Conservation (phyloP, 2,329 filamentous ascomycete genomes). For the Phoma herbarum region DNA sequence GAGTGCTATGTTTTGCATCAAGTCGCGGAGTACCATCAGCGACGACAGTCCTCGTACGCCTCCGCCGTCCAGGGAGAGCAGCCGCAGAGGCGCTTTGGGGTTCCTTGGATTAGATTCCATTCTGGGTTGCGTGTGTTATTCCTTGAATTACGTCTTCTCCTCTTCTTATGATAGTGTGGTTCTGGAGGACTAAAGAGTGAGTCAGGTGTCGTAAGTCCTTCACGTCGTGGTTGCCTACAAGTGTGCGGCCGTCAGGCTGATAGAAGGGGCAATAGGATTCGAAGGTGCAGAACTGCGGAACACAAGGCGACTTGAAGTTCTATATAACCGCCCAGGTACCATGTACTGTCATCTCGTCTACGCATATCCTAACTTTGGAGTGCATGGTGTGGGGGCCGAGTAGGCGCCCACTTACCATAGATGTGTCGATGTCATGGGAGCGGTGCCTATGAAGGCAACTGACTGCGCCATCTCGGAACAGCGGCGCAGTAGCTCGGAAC, state of each 20-base stretch:
- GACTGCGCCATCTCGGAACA: neutral
- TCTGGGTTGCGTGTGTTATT: neutral
- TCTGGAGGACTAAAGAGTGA: neutral
- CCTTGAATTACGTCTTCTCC: neutral
- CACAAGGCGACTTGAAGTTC: neutral
- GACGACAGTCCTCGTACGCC: conserved; percentile 9
- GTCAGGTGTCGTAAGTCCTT: neutral
- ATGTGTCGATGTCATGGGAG: neutral
- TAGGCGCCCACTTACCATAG: conserved; percentile 1
- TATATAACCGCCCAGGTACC: conserved; percentile 1
- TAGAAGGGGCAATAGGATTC: neutral
- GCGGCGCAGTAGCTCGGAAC: neutral
- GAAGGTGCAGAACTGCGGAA: neutral
- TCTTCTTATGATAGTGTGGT: neutral
- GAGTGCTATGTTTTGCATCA: conserved; percentile 51
- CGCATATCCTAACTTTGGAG: neutral
- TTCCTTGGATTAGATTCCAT: conserved; percentile 1
- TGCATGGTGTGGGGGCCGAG: conserved; percentile 1
- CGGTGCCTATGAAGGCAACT: neutral
- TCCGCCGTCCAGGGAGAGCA: conserved; percentile 9
- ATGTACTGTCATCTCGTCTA: neutral
- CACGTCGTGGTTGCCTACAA: neutral
- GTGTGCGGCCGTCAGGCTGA: neutral
- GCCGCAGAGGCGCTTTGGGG: neutral
- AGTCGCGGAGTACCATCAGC: conserved; percentile 49